Conservation (phyloP, 2,329 filamentous ascomycete genomes). For the Stagonosporopsis cucurbitacearum region DNA sequence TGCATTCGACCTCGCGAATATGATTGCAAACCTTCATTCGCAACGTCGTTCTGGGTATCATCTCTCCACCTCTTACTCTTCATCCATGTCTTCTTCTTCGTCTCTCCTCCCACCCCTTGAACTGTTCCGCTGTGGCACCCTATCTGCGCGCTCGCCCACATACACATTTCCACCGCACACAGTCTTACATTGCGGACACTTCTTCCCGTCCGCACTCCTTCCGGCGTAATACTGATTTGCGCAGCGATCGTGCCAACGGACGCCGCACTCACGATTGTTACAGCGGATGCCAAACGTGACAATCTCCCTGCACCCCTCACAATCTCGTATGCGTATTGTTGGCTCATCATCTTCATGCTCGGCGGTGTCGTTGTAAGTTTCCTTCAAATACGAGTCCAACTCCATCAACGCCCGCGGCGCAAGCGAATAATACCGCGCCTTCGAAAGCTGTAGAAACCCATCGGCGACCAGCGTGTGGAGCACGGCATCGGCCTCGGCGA, state of each 20-base stretch:
- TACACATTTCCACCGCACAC: conserved; percentile 60
- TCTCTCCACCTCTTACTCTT: conserved; percentile 16
- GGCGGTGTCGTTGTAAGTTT: conserved; percentile 77
- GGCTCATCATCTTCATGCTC: conserved; percentile 58
- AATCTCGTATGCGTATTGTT: conserved; percentile 76
- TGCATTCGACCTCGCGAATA: background rate
- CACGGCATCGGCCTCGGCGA: conserved; percentile 77
- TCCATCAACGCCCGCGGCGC: conserved; percentile 83
- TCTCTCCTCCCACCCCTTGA: conserved; percentile 7
- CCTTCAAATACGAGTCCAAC: conserved; percentile 80
- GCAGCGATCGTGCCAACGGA: conserved; percentile 45
- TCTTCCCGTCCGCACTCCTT: conserved; percentile 22
- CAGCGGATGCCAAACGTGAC: conserved; percentile 68
- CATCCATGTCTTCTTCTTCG: conserved; percentile 11
- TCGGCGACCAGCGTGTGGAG: conserved; percentile 74
- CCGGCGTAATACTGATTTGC: conserved; percentile 40
- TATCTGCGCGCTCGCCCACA: conserved; percentile 44
- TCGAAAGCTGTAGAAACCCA: conserved; percentile 83
- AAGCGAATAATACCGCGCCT: conserved; percentile 74
- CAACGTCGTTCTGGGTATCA: conserved; percentile 5
- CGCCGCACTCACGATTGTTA: conserved; percentile 36
- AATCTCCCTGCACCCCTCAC: conserved; percentile 86
- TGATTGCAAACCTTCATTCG: background rate
- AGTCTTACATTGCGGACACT: conserved; percentile 42
- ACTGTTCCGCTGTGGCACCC: conserved; percentile 15